Base-by-base conservation (phyloP, 768 basidiomycete species). In the Cystofilobasidium capitatum region DNA sequence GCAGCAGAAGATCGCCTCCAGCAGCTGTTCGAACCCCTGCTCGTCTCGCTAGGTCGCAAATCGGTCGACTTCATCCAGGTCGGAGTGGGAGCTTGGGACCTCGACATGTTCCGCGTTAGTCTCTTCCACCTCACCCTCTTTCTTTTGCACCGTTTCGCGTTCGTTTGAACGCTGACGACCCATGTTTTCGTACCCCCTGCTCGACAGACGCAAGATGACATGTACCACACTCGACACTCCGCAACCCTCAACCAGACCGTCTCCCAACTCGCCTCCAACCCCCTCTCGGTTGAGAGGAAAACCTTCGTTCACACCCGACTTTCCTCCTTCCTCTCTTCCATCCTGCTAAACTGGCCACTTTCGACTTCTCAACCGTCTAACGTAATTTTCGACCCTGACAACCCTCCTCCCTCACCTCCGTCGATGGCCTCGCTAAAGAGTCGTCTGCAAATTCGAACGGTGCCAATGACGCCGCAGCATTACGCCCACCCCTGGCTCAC, bases 51-150 rank as follows among this genome's bases (percentile, higher is more conserved):
- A 33, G 42, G 60, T 24, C 47, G 66, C 1, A 6, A 16, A 16
- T 49, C 37, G 22, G 49, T 67, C 31, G 66, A 67, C 59, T 45
- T 67, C 36, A 36, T 57, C 51, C 58, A 62, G 60, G 20, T 67
- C 33, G 66, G 66, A 8, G 49, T 67, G 20, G 66, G 59, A 5
- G 66, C 66, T 36, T 67, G 66, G 66, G 66, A 67, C 47, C 39
- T 62, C 33, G 59, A 61, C 36, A 60, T 67, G 42, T 60, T 49
- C 20, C 47, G 47, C n/a, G 24, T 42, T 10, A 10, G 40, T 42
- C 40, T 20, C 40, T n/a, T n/a, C n/a, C n/a, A n/a, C n/a, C n/a
- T n/a, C n/a, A n/a, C n/a, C n/a, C n/a, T n/a, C n/a, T n/a, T n/a
- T n/a, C n/a, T n/a, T n/a, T n/a, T n/a, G n/a, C n/a, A n/a, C n/a